Percentiles rank a stretch among this genome's conserved stretches.
Evolutionary conservation across 495 filamentous ascomycete species (phyloP).

Genomic region (Podospora didyma): DNA sequence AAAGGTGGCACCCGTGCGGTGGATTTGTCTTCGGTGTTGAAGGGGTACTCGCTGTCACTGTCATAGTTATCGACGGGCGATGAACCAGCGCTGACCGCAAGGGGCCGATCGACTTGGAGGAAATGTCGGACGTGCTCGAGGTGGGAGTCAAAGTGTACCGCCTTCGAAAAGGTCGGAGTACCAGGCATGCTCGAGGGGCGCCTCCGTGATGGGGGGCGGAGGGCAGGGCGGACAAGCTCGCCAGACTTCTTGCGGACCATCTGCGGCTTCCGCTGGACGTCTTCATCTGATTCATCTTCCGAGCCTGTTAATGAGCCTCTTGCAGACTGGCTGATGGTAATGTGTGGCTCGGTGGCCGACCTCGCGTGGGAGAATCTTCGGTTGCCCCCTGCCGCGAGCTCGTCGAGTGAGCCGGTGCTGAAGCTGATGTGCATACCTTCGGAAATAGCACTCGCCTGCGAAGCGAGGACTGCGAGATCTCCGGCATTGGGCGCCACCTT

Average conservation of each 20-base stretch:
- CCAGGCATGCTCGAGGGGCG: constrained; percentile 96
- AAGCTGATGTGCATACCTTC: constrained; percentile 34
- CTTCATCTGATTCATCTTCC: constrained; percentile 60
- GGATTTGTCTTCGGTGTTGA: constrained; percentile 53
- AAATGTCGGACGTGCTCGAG: constrained; percentile 95
- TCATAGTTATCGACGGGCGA: constrained; percentile 87
- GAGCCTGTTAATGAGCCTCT: constrained; percentile 56
- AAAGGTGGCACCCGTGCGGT: constrained; percentile 46
- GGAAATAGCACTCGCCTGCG: constrained; percentile 30
- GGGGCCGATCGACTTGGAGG: constrained; percentile 83
- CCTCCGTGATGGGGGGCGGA: constrained; percentile 70
- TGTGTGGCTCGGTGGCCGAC: constrained; percentile 74
- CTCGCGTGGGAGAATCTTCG: constrained; percentile 66
- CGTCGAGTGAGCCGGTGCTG: constrained; percentile 31
- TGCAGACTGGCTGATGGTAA: constrained; percentile 46
- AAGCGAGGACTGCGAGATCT: constrained; percentile 32
- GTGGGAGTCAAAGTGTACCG: constrained; percentile 92
- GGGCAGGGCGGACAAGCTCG: constrained; percentile 88
- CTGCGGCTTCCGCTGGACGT: constrained; percentile 64
- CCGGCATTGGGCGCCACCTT: constrained; percentile 13
- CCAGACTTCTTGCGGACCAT: constrained; percentile 98
- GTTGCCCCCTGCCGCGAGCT: constrained; percentile 26
- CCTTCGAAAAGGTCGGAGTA: constrained; percentile 90
- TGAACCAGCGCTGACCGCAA: constrained; percentile 92
- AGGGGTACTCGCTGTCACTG: constrained; percentile 82